These are phyloP conservation scores for Puccinia polysora DNA, from an alignment of 1,284 basidiomycete genomes.

Conservation along the genomic window DNA sequence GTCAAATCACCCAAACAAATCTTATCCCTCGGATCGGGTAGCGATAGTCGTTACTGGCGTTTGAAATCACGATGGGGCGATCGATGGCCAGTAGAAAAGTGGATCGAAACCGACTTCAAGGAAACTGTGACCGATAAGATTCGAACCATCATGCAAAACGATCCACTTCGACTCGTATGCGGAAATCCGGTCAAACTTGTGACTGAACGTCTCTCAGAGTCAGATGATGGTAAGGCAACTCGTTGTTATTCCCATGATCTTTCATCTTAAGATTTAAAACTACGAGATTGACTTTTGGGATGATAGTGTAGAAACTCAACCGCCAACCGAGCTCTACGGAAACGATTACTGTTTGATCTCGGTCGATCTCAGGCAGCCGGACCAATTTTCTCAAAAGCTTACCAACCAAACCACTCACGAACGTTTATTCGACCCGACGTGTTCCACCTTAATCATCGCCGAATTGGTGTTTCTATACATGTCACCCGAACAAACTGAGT, in stretches of 20 bases:
- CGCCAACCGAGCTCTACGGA: constrained; percentile 6
- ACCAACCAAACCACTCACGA: background rate
- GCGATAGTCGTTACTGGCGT: constrained; percentile 88
- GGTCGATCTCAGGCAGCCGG: constrained; percentile 4
- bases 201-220: background rate
- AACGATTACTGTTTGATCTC: constrained; percentile 14
- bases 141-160: background rate
- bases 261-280: no score
- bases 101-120: constrained; percentile 33
- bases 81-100: background rate
- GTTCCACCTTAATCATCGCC: constrained; percentile 63
- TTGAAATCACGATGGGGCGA: constrained; percentile 57
- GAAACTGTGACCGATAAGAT: background rate
- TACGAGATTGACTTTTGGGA: background rate
- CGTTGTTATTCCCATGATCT: background rate
- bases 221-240: background rate
- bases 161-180: background rate
- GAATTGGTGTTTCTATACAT: constrained; percentile 94
- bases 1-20: constrained; percentile 61
- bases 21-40: constrained; percentile 82
- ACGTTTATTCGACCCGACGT: background rate
- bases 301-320: background rate
- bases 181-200: background rate
- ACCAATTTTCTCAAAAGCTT: background rate
- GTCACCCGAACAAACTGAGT: constrained; percentile 60